Evolutionary conservation across 805 yeast genomes (phyloP).

Genomic region (Lipomyces yamanashiensis): DNA sequence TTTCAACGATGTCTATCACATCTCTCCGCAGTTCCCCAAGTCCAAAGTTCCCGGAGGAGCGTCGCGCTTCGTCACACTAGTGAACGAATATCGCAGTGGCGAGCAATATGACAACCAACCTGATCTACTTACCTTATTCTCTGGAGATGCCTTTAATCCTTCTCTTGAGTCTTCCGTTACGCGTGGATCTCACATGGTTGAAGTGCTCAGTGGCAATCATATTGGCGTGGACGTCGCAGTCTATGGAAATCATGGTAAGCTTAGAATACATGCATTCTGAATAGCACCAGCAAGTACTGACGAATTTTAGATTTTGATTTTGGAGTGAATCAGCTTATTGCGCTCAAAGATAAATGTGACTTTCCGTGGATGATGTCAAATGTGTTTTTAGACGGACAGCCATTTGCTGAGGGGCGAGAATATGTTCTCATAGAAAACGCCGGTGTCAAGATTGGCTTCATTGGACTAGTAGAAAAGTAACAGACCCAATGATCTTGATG

Average conservation of each 20-base stretch:
- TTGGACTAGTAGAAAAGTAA: slow-evolving; percentile 37
- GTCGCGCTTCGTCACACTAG: slow-evolving; percentile 38
- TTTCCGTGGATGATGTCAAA: slow-evolving; percentile 39
- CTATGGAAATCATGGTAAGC: slow-evolving; percentile 38
- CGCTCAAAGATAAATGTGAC: slow-evolving; percentile 27
- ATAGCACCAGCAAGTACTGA: background rate
- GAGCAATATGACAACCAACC: slow-evolving; percentile 27
- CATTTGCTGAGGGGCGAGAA: slow-evolving; percentile 30
- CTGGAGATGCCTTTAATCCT: slow-evolving; percentile 39
- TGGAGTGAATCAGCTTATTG: slow-evolving; percentile 35
- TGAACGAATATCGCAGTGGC: slow-evolving; percentile 26
- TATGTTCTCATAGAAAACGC: slow-evolving; percentile 22
- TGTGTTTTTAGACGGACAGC: slow-evolving; percentile 20
- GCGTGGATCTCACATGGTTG: slow-evolving; percentile 37
- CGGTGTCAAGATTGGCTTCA: slow-evolving; percentile 33
- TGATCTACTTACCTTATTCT: slow-evolving; percentile 35
- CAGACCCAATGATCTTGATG: background rate
- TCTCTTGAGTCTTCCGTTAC: slow-evolving; percentile 38
- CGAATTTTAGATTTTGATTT: slow-evolving; percentile 35
- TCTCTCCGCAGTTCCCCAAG: slow-evolving; percentile 27
- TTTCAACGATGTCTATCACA: slow-evolving; percentile 39
- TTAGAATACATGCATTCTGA: background rate
- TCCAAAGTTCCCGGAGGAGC: slow-evolving; percentile 38
- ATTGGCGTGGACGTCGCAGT: slow-evolving; percentile 38
- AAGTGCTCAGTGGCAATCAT: slow-evolving; percentile 20